These are phyloP conservation scores for Calocybe cyanea DNA, from an alignment of 768 basidiomycete species.

Conservation along the genomic window DNA sequence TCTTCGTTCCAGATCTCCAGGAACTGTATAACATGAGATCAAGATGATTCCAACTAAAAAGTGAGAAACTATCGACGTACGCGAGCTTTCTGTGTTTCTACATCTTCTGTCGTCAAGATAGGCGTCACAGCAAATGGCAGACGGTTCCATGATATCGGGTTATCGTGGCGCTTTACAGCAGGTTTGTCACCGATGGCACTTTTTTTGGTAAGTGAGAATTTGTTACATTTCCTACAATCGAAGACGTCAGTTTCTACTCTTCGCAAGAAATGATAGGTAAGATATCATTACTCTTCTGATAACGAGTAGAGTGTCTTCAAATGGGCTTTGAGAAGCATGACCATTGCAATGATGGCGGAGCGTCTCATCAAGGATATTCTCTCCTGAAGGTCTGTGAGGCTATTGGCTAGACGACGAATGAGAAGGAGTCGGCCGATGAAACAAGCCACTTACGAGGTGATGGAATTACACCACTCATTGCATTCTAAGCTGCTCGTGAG, in stretches of 20 bases:
- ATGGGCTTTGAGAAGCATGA: constrained; percentile 84
- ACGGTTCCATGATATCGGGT: constrained; percentile 68
- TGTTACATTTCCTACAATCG: constrained; percentile 83
- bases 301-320: constrained; percentile 80
- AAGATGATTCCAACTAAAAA: not conserved
- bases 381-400: constrained; percentile 13
- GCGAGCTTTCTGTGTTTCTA: constrained; percentile 53
- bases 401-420: constrained; percentile 1
- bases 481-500: constrained; percentile 9
- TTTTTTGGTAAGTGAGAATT: constrained; percentile 87
- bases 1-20: constrained; percentile 81
- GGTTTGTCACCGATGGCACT: constrained; percentile 84
- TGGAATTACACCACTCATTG: constrained; percentile 17
- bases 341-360: constrained; percentile 77
- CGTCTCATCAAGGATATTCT: constrained; percentile 47
- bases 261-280: not conserved
- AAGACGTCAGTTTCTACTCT: constrained; percentile 2
- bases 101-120: constrained; percentile 60
- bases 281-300: constrained; percentile 80
- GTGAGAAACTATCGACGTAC: constrained; percentile 38
- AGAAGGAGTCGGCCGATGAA: not conserved
- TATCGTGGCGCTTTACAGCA: constrained; percentile 57
- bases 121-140: constrained; percentile 63
- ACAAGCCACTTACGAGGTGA: constrained; percentile 4
- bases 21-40: constrained; percentile 41